Evolutionary conservation across 257 asterid species (phyloP).

Genomic region (Solanum piurae): DNA sequence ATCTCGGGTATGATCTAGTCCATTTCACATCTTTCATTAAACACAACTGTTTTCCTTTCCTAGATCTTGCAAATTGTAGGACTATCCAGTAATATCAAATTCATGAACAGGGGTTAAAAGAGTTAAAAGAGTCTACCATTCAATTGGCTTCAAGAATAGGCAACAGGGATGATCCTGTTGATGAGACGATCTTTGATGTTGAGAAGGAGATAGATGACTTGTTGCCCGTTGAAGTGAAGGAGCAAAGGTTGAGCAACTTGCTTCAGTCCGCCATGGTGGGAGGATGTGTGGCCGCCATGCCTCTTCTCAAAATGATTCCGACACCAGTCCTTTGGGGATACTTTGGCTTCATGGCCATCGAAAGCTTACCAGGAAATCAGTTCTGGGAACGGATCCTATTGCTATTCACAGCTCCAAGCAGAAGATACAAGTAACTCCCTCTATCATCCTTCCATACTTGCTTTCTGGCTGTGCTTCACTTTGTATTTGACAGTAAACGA

Average conservation of each 20-base stretch:
- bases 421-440: slow-evolving; percentile 13
- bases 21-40: not conserved
- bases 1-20: slow-evolving; percentile 5
- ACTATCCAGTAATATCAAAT: not conserved
- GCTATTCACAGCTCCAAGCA: slow-evolving; percentile 13
- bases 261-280: slow-evolving; percentile 15
- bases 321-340: slow-evolving; percentile 14
- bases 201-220: slow-evolving; percentile 16
- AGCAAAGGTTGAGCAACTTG: slow-evolving; percentile 16
- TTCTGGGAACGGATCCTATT: slow-evolving; percentile 11
- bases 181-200: slow-evolving; percentile 8
- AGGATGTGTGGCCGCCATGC: slow-evolving; percentile 20
- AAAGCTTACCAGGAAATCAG: slow-evolving; percentile 15
- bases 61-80: not conserved
- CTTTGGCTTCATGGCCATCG: slow-evolving; percentile 14
- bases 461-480: not conserved
- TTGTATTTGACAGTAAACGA: not conserved
- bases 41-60: not conserved
- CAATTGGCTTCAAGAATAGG: slow-evolving; percentile 1
- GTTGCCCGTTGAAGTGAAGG: slow-evolving; percentile 16
- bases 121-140: slow-evolving; percentile 8
- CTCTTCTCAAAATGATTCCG: slow-evolving; percentile 12
- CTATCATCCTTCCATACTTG: not conserved
- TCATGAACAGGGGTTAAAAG: slow-evolving; percentile 6
- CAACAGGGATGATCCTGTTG: slow-evolving; percentile 4